phyloP scores from a whole-genome alignment of 2,329 filamentous ascomycete species.

The Trichoderma semiorbis region DNA sequence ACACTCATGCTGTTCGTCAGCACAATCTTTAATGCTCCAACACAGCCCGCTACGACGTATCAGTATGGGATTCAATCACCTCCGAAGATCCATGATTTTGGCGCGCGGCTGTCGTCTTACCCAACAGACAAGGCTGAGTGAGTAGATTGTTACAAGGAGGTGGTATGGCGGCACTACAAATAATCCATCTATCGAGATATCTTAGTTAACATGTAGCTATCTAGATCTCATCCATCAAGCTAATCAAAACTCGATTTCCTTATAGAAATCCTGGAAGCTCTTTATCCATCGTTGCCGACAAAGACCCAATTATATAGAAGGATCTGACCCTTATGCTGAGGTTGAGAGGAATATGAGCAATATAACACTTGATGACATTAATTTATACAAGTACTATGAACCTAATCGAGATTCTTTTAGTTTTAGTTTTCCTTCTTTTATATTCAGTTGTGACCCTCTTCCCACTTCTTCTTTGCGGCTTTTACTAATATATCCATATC shows the following conservation, averaged over 20 bases:
- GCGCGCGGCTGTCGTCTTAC: not conserved
- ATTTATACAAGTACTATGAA: not conserved
- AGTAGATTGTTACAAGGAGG: not conserved
- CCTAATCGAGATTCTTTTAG: not conserved
- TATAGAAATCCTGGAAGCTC: too few relatives aligned
- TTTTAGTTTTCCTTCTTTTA: slow-evolving; percentile 18
- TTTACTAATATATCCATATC: slow-evolving; percentile 50
- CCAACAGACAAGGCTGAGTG: not conserved
- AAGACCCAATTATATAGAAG: too few relatives aligned
- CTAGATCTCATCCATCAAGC: not conserved
- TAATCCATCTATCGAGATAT: not conserved
- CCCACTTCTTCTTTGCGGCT: slow-evolving; percentile 54
- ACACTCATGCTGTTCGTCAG: not conserved
- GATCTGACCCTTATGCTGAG: not conserved
- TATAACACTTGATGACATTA: not conserved
- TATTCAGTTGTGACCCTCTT: slow-evolving; percentile 38
- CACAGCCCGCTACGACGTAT: not conserved
- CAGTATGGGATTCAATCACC: not conserved
- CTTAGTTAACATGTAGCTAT: not conserved
- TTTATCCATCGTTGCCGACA: too few relatives aligned
- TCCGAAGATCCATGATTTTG: not conserved
- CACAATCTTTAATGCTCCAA: not conserved
- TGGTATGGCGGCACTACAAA: not conserved
- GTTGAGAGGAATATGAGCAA: not conserved
- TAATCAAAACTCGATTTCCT: not conserved